Percentiles rank a stretch among this genome's conserved stretches.
These are phyloP conservation scores for Trichoderma breve DNA, from an alignment of 2,329 filamentous ascomycete genomes.

Conservation along the genomic window DNA sequence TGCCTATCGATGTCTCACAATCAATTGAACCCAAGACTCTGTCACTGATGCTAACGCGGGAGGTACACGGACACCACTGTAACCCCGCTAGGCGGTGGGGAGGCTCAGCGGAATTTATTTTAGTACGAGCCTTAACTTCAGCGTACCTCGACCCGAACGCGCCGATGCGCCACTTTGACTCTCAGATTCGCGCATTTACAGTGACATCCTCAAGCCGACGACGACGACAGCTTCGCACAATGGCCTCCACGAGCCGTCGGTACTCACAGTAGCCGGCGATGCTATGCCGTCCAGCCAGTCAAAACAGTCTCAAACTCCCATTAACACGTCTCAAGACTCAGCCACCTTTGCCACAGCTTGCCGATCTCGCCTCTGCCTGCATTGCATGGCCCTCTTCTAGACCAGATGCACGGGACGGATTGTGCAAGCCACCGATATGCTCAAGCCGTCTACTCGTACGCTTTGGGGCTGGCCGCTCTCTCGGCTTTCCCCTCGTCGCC, in stretches of 20 bases:
- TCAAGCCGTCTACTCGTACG: slow-evolving; percentile 26
- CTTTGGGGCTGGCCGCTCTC: slow-evolving; percentile 50
- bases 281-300: neutral
- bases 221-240: neutral
- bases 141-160: neutral
- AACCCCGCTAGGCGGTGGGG: neutral
- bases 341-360: neutral
- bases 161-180: neutral
- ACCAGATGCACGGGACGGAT: neutral
- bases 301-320: neutral
- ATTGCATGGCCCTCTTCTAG: neutral
- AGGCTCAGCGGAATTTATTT: neutral
- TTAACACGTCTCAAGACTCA: neutral
- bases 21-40: neutral
- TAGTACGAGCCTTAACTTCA: neutral
- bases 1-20: neutral
- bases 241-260: neutral
- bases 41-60: neutral
- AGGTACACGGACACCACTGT: neutral
- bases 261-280: neutral
- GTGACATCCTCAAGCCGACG: neutral
- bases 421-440: slow-evolving; percentile 27
- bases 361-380: neutral
- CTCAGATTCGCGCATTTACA: neutral
- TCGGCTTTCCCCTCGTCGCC: slow-evolving; percentile 51